These are phyloP conservation scores for Yamagishiella unicocca DNA, from an alignment of 139 green algal species.

Conservation along the genomic window DNA sequence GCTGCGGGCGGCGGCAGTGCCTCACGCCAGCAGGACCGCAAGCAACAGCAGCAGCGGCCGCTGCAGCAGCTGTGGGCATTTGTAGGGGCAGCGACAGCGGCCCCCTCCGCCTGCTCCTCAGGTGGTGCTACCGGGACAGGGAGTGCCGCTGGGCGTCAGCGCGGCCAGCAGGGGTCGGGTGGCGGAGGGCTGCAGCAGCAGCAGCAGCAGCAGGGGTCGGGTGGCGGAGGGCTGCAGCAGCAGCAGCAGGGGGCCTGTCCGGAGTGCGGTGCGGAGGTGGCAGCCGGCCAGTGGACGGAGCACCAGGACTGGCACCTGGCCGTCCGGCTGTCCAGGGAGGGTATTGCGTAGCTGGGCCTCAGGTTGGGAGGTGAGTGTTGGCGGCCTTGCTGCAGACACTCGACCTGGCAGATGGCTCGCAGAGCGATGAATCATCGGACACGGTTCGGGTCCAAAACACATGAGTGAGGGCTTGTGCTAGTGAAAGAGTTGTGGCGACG, in stretches of 20 bases:
- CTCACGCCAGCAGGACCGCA: background rate
- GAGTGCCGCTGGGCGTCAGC: too few species aligned
- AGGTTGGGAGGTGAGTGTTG: too few species aligned
- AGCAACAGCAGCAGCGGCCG: background rate
- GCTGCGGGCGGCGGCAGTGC: background rate
- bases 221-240: too few species aligned
- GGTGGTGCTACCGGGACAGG: too few species aligned
- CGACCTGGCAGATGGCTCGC: too few species aligned
- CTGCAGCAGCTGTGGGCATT: background rate
- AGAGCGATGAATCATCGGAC: too few species aligned
- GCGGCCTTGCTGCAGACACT: too few species aligned
- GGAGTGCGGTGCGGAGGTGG: slow-evolving; percentile 14
- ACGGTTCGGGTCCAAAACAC: too few species aligned
- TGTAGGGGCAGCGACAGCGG: background rate
- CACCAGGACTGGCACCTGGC: slow-evolving; percentile 43
- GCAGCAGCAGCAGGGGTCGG: background rate
- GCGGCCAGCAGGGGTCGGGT: too few species aligned
- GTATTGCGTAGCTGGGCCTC: background rate
- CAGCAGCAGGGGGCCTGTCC: background rate
- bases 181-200: background rate
- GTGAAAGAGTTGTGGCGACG: too few species aligned
- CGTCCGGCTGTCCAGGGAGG: background rate
- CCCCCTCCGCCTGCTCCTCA: background rate
- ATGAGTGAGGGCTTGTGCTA: too few species aligned
- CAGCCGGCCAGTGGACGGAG: background rate